Base-by-base conservation (phyloP, 495 filamentous ascomycete genomes). In the Jackrogersella multiformis region DNA sequence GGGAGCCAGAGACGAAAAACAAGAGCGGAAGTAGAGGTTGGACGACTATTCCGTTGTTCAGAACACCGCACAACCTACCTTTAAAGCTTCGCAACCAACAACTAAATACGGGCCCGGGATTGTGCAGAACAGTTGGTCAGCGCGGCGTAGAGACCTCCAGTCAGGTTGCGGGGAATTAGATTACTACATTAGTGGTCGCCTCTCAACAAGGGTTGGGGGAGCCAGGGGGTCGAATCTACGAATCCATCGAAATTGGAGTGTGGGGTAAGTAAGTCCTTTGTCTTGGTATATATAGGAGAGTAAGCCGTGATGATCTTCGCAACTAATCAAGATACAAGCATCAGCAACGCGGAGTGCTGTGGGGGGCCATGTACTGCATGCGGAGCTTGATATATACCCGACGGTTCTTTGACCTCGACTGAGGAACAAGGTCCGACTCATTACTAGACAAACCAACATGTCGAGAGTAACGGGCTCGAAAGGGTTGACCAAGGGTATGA, bases 341-440 rank as follows among this genome's bases (percentile, higher is more conserved):
- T 28, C 56, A 64, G 52, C 58, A 68, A 54, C 52, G 53, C 36
- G 58, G 58, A 57, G 45, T 48, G 48, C 56, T 58, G 65, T 53
- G 65, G 66, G 66, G 66, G 54, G n/a, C 49, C 23, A 32, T 18
- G 48, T 38, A 59, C 30, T 28, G 3, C 15, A 12, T 16, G 42
- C 66, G 66, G 66, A 46, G n/a, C 10, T 66, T 66, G 52, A 57
- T 66, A 36, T 61, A 70, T 38, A 30, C 7, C 67, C 67, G 67
- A 70, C 18, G 34, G 15, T 13, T 51, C 48, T 61, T 52, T 10
- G 23, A 21, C 55, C 30, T 36, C 23, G 28, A 23, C 23, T 35
- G 39, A 34, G 20, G n/a, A 59, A 12, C n/a, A 13, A 41, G 20
- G 55, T 21, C 66, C 23, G 35, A 38, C 26, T 46, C 56, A 46